Conservation (phyloP, 805 yeast genomes). For the Candida lessepsii region DNA sequence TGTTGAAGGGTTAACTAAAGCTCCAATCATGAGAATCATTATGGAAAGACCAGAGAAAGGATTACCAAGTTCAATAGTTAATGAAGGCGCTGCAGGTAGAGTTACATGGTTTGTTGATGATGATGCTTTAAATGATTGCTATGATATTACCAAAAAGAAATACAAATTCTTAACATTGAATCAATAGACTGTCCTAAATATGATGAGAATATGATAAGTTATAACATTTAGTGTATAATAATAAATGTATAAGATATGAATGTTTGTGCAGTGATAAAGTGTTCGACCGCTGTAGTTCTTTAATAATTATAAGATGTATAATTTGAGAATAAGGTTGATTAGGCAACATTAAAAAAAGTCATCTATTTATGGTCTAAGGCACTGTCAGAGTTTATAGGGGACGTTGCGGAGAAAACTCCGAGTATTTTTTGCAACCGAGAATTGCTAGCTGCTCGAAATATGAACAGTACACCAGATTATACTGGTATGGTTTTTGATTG, state of each 20-base stretch:
- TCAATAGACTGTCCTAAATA: constrained; percentile 4
- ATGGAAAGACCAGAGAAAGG: constrained; percentile 98
- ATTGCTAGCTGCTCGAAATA: too few species aligned
- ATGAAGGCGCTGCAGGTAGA: constrained; percentile 95
- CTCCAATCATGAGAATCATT: constrained; percentile 84
- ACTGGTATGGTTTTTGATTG: too few species aligned
- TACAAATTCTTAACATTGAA: constrained; percentile 54
- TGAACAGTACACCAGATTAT: too few species aligned
- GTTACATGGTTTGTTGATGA: constrained; percentile 97
- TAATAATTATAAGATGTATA: too few species aligned
- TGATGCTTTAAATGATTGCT: constrained; percentile 81
- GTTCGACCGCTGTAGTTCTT: too few species aligned
- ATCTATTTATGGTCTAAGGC: too few species aligned
- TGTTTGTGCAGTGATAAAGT: too few species aligned
- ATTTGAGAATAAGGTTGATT: too few species aligned
- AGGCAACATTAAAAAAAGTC: too few species aligned
- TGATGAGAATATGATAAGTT: constrained; percentile 6
- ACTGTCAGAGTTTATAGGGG: too few species aligned
- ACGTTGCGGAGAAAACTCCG: too few species aligned
- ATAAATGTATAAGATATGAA: not conserved
- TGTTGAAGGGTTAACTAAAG: constrained; percentile 94
- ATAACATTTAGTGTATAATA: constrained; percentile 3
- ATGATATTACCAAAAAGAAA: constrained; percentile 64
- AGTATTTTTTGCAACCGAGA: too few species aligned
- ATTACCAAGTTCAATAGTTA: constrained; percentile 87